A percentile compares a stretch with the other conserved stretches of the same genome.
These are phyloP conservation scores for Penicillium rolfsii DNA, from an alignment of 2,329 filamentous ascomycete genomes.

Conservation along the genomic window DNA sequence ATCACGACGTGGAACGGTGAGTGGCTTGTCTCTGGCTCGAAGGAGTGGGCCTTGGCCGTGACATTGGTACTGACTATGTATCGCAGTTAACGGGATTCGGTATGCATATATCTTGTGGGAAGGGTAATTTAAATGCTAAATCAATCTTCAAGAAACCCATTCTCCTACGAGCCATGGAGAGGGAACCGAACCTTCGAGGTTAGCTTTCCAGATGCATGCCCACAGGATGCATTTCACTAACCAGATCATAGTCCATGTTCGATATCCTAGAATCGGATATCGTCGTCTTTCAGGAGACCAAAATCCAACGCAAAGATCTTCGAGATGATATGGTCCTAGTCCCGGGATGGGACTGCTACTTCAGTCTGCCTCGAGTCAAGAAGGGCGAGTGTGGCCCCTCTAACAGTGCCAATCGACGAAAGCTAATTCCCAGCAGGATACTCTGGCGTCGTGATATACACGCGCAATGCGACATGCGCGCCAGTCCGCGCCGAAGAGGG, in stretches of 20 bases:
- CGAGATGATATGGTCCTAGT: constrained; percentile 95
- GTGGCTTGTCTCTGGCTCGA: constrained; percentile 25
- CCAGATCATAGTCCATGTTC: constrained; percentile 74
- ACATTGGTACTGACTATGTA: constrained; percentile 29
- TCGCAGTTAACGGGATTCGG: constrained; percentile 77
- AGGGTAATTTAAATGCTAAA: neutral
- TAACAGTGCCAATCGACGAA: neutral
- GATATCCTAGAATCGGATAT: constrained; percentile 90
- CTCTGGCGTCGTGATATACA: constrained; percentile 94
- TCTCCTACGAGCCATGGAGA: constrained; percentile 82
- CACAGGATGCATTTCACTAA: neutral
- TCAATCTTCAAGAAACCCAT: constrained; percentile 67
- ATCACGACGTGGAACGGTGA: constrained; percentile 87
- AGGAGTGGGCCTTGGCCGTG: constrained; percentile 1
- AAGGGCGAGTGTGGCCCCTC: constrained; percentile 65
- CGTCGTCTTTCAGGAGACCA: constrained; percentile 91
- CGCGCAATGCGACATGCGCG: constrained; percentile 79
- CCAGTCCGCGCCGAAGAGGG: constrained; percentile 93
- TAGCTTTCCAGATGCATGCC: constrained; percentile 16
- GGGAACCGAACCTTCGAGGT: constrained; percentile 71
- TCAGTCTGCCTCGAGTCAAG: constrained; percentile 89
- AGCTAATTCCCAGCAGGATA: constrained; percentile 65
- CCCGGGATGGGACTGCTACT: constrained; percentile 93
- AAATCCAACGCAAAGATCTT: constrained; percentile 92
- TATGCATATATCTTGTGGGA: constrained; percentile 35